Evolutionary conservation across 306 rosid genomes (phyloP).

Genomic region (Lotus japonicus): DNA sequence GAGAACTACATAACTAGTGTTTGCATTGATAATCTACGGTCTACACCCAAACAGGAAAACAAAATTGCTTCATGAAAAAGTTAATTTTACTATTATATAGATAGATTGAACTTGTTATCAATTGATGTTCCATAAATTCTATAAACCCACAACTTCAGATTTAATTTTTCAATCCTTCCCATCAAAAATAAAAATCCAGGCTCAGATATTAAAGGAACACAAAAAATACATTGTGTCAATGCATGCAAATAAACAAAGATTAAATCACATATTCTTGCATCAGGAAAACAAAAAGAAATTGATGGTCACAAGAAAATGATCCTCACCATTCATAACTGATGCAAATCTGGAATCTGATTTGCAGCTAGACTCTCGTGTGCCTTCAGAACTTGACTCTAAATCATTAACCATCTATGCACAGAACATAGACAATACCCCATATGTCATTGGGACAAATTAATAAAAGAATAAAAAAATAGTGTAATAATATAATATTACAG

Average conservation of each 20-base stretch:
- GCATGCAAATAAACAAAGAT: conserved; percentile 11
- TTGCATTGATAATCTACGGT: not conserved
- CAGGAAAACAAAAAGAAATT: not conserved
- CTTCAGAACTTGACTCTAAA: conserved; percentile 57
- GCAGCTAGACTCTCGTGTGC: conserved; percentile 37
- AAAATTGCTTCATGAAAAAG: not conserved
- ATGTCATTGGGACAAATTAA: not conserved
- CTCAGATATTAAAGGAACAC: not conserved
- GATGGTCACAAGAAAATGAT: conserved; percentile 2
- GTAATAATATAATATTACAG: not conserved
- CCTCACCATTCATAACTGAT: conserved; percentile 43
- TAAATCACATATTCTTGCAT: conserved; percentile 1
- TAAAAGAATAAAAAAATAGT: not conserved
- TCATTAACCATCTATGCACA: conserved; percentile 57
- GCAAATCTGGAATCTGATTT: conserved; percentile 30
- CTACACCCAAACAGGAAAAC: not conserved
- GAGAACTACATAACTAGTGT: not conserved
- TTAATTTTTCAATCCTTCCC: conserved; percentile 10
- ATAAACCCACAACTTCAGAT: not conserved
- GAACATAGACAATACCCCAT: conserved; percentile 19
- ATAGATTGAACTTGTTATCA: not conserved
- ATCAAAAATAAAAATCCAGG: not conserved
- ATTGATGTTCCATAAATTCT: conserved; percentile 12
- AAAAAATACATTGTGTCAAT: not conserved
- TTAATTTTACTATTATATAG: not conserved